phyloP scores from a whole-genome alignment of 192 early-diverging fungal genomes.

The Umbelopsis sp. region DNA sequence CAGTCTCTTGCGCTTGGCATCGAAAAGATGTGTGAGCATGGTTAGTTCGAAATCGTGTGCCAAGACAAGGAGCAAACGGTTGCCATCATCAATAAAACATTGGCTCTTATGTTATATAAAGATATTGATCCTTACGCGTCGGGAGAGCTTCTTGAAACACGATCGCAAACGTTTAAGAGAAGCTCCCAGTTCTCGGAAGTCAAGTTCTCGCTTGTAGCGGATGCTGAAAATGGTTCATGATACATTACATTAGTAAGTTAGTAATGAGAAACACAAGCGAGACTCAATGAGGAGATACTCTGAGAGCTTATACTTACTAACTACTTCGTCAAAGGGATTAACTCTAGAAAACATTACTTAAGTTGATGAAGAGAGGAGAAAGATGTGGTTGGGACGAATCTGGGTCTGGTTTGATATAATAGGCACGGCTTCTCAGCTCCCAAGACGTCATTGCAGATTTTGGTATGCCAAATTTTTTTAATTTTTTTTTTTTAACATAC shows the following conservation, averaged over 20 bases:
- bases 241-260: not conserved
- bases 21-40: not conserved
- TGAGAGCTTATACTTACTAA: constrained; percentile 40
- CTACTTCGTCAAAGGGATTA: constrained; percentile 57
- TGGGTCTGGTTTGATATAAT: not conserved
- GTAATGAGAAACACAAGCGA: not conserved
- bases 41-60: not conserved
- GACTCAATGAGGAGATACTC: not conserved
- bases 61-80: not conserved
- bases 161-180: constrained; percentile 74
- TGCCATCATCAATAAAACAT: not conserved
- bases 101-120: too few species aligned
- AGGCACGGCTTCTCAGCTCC: not conserved
- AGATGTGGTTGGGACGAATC: too few species aligned
- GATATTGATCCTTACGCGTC: constrained; percentile 41
- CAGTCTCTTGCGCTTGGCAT: constrained; percentile 63
- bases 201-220: constrained; percentile 91
- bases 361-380: not conserved
- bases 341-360: constrained; percentile 49
- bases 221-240: constrained; percentile 41
- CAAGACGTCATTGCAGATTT: constrained; percentile 15
- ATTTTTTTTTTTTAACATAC: not conserved
- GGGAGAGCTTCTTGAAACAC: constrained; percentile 50
- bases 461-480: not conserved
- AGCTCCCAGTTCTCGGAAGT: constrained; percentile 94